A percentile compares a stretch with the other conserved stretches of the same genome.
Conservation (phyloP, 257 asterid species). For the Craterostigma plantagineum region DNA sequence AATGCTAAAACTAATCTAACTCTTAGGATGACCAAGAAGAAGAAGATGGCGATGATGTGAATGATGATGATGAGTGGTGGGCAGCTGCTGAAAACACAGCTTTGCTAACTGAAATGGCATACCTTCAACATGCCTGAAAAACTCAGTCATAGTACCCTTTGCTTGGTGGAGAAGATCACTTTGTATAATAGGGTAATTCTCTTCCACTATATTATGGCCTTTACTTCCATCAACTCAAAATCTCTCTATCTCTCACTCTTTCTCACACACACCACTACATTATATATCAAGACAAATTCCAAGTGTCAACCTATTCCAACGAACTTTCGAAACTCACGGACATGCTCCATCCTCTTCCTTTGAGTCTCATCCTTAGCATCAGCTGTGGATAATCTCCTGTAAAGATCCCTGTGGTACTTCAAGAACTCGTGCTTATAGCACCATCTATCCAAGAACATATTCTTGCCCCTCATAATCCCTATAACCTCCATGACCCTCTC, state of each 20-base stretch:
- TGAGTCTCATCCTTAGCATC: conserved; percentile 57
- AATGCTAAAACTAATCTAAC: neutral
- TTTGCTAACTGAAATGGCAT: conserved; percentile 31
- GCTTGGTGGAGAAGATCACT: too few relatives aligned
- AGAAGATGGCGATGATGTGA: conserved; percentile 26
- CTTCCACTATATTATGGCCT: too few relatives aligned
- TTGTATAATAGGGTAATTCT: too few relatives aligned
- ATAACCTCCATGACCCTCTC: conserved; percentile 77
- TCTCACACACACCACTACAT: too few relatives aligned
- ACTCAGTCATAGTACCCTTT: conserved; percentile 2
- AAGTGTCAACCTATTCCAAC: conserved; percentile 23
- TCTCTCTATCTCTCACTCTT: too few relatives aligned
- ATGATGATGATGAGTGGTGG: conserved; percentile 77
- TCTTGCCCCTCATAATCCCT: conserved; percentile 36
- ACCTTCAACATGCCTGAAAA: conserved; percentile 14
- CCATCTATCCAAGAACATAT: conserved; percentile 66
- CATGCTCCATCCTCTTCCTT: conserved; percentile 53
- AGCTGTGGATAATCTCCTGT: conserved; percentile 24
- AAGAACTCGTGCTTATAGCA: conserved; percentile 41
- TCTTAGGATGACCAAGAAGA: conserved; percentile 5
- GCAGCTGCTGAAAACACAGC: conserved; percentile 49
- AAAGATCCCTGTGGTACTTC: conserved; percentile 66
- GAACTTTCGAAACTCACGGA: conserved; percentile 54
- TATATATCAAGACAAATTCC: too few relatives aligned
- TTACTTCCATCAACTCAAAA: too few relatives aligned